Conservation (phyloP, 2,329 filamentous ascomycete genomes). For the Lachnellula suecica region DNA sequence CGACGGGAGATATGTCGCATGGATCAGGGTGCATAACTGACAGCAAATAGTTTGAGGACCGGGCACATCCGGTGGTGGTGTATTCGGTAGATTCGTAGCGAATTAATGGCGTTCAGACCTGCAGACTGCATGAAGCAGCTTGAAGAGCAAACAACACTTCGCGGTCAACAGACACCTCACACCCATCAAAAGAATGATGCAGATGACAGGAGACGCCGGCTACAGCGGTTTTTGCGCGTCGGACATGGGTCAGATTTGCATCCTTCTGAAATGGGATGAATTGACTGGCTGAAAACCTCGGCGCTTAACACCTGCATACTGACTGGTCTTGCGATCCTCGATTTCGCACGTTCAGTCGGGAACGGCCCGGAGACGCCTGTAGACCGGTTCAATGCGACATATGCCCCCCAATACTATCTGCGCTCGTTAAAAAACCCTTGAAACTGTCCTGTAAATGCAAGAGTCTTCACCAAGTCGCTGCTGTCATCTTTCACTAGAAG, state of each 20-base stretch:
- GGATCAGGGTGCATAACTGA: not conserved
- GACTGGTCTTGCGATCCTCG: not conserved
- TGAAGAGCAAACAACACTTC: not conserved
- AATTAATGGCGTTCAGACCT: not conserved
- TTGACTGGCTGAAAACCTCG: not conserved
- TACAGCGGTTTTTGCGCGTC: not conserved
- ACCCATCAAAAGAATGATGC: not conserved
- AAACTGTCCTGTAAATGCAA: not conserved
- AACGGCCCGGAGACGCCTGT: not conserved
- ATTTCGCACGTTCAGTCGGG: not conserved
- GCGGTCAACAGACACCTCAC: not conserved
- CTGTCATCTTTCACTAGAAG: not conserved
- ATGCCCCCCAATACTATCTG: not conserved
- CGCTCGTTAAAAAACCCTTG: not conserved
- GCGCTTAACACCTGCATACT: not conserved
- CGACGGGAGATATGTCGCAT: not conserved
- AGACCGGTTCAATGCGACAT: not conserved
- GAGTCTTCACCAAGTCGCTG: not conserved
- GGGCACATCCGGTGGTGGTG: not conserved
- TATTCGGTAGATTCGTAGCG: not conserved
- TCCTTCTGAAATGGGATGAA: not conserved
- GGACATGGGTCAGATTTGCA: not conserved
- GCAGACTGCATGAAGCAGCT: conserved; percentile 1
- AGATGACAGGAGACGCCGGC: not conserved
- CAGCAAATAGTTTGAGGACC: not conserved